Percentiles rank a stretch among this genome's conserved stretches.
phyloP scores from a whole-genome alignment of 208 protist genomes.

The Angomonas ambiguus region DNA sequence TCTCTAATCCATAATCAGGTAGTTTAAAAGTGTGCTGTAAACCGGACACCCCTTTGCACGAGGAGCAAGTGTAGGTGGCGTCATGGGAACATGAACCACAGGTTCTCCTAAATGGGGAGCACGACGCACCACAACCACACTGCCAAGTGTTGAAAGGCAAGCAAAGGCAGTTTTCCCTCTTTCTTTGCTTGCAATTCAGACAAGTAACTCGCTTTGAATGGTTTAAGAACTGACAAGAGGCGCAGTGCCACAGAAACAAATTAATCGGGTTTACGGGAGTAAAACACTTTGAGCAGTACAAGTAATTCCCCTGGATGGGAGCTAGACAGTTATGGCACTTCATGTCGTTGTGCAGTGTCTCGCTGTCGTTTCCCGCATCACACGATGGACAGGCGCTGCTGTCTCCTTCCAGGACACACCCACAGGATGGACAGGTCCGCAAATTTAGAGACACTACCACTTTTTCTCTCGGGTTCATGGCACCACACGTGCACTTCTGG shows the following conservation, averaged over 20 bases:
- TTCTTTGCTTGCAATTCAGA: slow-evolving; percentile 33
- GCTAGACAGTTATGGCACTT: slow-evolving; percentile 32
- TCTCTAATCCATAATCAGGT: slow-evolving; percentile 1
- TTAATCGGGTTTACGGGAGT: slow-evolving; percentile 18
- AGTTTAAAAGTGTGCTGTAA: slow-evolving; percentile 8
- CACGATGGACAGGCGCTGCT: neutral
- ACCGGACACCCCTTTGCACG: slow-evolving; percentile 20
- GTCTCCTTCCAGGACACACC: slow-evolving; percentile 29
- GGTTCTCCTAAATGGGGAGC: slow-evolving; percentile 47
- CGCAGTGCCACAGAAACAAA: slow-evolving; percentile 65
- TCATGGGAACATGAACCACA: slow-evolving; percentile 31
- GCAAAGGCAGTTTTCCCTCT: slow-evolving; percentile 28
- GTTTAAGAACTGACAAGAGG: slow-evolving; percentile 45
- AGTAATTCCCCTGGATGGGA: slow-evolving; percentile 24
- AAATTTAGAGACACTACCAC: slow-evolving; percentile 40
- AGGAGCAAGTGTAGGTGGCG: slow-evolving; percentile 42
- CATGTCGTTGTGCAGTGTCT: slow-evolving; percentile 2
- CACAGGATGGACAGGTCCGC: slow-evolving; percentile 1
- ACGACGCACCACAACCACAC: slow-evolving; percentile 57
- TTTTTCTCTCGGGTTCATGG: slow-evolving; percentile 16
- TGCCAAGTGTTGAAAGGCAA: slow-evolving; percentile 52
- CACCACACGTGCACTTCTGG: slow-evolving; percentile 23
- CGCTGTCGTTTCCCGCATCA: too few relatives aligned
- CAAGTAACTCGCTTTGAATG: slow-evolving; percentile 67
- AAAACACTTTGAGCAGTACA: slow-evolving; percentile 72